A percentile compares a stretch with the other conserved stretches of the same genome.
Conservation (phyloP, 352 stramenopile species). For the Phytopythium helicoides region DNA sequence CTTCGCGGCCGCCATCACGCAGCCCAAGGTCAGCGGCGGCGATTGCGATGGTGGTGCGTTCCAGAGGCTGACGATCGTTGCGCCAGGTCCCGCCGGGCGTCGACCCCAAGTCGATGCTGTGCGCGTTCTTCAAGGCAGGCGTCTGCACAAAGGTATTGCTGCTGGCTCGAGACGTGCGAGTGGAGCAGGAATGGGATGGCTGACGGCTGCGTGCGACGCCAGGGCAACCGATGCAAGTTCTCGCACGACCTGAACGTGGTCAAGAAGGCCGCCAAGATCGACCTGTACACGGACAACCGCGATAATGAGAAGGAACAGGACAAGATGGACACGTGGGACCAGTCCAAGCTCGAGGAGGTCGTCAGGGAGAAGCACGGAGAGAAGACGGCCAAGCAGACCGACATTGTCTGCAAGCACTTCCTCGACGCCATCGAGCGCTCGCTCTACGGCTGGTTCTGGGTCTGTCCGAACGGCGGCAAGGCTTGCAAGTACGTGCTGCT, state of each 20-base stretch:
- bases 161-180: not conserved
- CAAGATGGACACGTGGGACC: slow-evolving; percentile 86
- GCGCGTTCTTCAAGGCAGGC: slow-evolving; percentile 88
- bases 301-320: slow-evolving; percentile 68
- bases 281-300: slow-evolving; percentile 86
- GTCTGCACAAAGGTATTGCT: slow-evolving; percentile 77
- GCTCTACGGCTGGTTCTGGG: slow-evolving; percentile 91
- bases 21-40: slow-evolving; percentile 81
- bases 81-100: slow-evolving; percentile 83
- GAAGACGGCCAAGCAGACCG: slow-evolving; percentile 77
- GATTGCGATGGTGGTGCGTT: not conserved
- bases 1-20: slow-evolving; percentile 83
- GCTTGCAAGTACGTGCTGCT: slow-evolving; percentile 65
- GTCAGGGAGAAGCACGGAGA: slow-evolving; percentile 84
- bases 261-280: slow-evolving; percentile 88
- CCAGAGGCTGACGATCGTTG: no score
- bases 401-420: slow-evolving; percentile 91
- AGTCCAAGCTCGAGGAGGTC: slow-evolving; percentile 86
- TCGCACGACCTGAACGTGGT: slow-evolving; percentile 86
- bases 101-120: slow-evolving; percentile 88
- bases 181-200: slow-evolving; percentile 1
- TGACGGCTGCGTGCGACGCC: not conserved
- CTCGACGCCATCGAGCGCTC: slow-evolving; percentile 90
- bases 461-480: slow-evolving; percentile 82
- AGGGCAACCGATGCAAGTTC: slow-evolving; percentile 89